These are phyloP conservation scores for Prunus yedoensis DNA, from an alignment of 331 rosid species.

Conservation along the genomic window DNA sequence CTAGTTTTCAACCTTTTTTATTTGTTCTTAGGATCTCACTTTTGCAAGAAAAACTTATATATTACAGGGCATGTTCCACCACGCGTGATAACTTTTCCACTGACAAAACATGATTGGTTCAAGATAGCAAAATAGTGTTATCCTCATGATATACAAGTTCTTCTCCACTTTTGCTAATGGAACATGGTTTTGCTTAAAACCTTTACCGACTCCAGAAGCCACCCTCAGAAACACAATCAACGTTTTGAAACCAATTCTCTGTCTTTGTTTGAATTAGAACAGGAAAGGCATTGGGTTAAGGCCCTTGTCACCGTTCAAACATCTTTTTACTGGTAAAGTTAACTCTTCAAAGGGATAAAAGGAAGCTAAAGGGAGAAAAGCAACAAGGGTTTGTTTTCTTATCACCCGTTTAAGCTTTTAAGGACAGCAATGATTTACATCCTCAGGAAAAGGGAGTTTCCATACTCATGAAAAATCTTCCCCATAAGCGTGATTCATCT, in stretches of 20 bases:
- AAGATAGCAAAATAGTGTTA: too few species aligned
- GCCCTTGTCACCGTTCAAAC: conserved; percentile 40
- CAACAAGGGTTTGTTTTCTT: conserved; percentile 18
- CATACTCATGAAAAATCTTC: conserved; percentile 29
- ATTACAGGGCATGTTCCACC: too few species aligned
- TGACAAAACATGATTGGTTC: too few species aligned
- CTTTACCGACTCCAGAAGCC: not conserved
- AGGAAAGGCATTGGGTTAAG: conserved; percentile 28
- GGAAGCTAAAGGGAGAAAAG: conserved; percentile 30
- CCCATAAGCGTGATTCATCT: conserved; percentile 40
- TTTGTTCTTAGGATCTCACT: not conserved
- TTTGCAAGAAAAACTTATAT: too few species aligned
- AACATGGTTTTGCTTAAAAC: conserved; percentile 16
- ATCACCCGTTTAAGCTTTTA: conserved; percentile 51
- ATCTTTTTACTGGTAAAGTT: conserved; percentile 42
- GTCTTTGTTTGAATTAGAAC: conserved; percentile 30
- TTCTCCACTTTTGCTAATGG: not conserved
- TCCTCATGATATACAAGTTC: too few species aligned
- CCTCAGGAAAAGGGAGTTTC: conserved; percentile 25
- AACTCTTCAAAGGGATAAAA: conserved; percentile 37
- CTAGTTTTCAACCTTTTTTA: not conserved
- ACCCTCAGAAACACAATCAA: conserved; percentile 11
- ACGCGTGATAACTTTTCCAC: accelerated
- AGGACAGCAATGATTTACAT: conserved; percentile 42
- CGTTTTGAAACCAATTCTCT: conserved; percentile 21